Evolutionary conservation across 1,284 basidiomycete species (phyloP).

Genomic region (Wallemia hederae): DNA sequence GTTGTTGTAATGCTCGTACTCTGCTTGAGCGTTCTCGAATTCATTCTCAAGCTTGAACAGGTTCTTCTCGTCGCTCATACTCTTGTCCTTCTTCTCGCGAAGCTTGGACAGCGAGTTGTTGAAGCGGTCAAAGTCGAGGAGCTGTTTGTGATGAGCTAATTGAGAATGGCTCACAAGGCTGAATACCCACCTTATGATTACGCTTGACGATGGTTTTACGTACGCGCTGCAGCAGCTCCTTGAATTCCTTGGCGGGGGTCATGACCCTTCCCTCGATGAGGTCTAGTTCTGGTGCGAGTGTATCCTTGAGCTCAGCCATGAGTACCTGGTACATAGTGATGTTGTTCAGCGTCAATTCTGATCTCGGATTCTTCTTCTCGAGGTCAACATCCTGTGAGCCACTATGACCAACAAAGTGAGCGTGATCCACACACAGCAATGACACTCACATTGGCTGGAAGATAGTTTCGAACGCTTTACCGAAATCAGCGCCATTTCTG

Average conservation of each 20-base stretch:
- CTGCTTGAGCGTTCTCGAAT: conserved; percentile 71
- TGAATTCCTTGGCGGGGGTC: conserved; percentile 64
- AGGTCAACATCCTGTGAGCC: conserved; percentile 39
- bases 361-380: conserved; percentile 42
- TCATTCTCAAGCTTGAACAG: conserved; percentile 96
- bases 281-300: conserved; percentile 72
- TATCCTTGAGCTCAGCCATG: conserved; percentile 45
- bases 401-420: conserved; percentile 6
- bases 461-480: conserved; percentile 40
- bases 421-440: conserved; percentile 5
- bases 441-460: conserved; percentile 40
- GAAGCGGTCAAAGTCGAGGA: conserved; percentile 80
- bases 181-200: conserved; percentile 51
- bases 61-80: conserved; percentile 73
- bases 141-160: conserved; percentile 18
- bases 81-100: conserved; percentile 89
- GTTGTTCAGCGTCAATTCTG: conserved; percentile 47
- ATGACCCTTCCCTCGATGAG: conserved; percentile 69
- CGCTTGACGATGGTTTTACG: conserved; percentile 85
- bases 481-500: conserved; percentile 43
- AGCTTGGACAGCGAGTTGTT: conserved; percentile 88
- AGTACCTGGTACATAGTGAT: conserved; percentile 36
- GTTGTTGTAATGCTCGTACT: conserved; percentile 90
- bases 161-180: background rate
- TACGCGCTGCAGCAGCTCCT: conserved; percentile 57